Evolutionary conservation across 2,329 filamentous ascomycete genomes (phyloP).

Genomic region (Fusarium sp.): DNA sequence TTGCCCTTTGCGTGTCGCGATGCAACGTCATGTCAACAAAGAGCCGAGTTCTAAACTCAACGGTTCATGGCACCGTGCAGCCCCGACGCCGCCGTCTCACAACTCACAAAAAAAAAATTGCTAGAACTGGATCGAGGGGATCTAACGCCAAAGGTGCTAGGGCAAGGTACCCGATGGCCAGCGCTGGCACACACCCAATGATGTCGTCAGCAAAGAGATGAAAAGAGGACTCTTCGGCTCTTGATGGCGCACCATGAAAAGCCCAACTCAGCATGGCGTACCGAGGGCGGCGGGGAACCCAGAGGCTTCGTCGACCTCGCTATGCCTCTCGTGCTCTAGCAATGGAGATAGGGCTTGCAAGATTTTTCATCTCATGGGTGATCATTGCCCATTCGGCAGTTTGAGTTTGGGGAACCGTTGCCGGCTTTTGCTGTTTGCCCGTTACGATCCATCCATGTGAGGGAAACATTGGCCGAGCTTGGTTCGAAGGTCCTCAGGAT

Average conservation of each 20-base stretch:
- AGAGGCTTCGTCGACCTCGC: constrained; percentile 21
- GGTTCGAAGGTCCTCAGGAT: not conserved
- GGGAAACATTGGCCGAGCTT: not conserved
- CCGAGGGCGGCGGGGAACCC: constrained; percentile 29
- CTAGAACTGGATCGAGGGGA: constrained; percentile 27
- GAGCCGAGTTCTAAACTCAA: constrained; percentile 7
- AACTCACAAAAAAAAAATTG: constrained; percentile 24
- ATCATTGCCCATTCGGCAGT: constrained; percentile 24
- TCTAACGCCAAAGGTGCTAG: constrained; percentile 31
- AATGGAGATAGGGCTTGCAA: constrained; percentile 29
- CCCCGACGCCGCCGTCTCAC: constrained; percentile 18
- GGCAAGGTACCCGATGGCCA: constrained; percentile 36
- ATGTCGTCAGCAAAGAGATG: constrained; percentile 9
- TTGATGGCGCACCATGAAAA: constrained; percentile 4
- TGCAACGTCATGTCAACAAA: constrained; percentile 37
- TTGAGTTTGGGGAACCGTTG: constrained; percentile 35
- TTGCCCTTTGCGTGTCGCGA: constrained; percentile 15
- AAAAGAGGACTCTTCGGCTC: constrained; percentile 30
- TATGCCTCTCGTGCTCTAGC: constrained; percentile 28
- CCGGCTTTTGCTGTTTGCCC: not conserved
- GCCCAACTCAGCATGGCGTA: constrained; percentile 6
- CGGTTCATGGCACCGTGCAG: constrained; percentile 4
- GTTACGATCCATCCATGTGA: not conserved
- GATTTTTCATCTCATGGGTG: constrained; percentile 8
- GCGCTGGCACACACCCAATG: constrained; percentile 15